Evolutionary conservation across 768 basidiomycete species (phyloP).

Genomic region (Pleurotus sapidus): DNA sequence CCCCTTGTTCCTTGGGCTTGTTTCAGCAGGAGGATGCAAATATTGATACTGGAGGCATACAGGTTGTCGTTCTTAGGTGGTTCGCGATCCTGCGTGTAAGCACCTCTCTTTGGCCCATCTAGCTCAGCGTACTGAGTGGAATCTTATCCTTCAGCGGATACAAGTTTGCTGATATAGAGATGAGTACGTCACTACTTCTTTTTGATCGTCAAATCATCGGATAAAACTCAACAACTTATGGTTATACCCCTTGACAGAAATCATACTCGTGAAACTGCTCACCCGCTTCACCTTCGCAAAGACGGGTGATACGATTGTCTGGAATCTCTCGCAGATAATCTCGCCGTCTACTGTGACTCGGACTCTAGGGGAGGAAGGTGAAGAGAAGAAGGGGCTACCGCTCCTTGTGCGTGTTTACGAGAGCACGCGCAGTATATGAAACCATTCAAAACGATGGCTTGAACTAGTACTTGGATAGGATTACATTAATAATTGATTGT

Average conservation of each 20-base stretch:
- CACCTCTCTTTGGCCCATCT: conserved; percentile 3
- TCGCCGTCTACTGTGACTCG: conserved; percentile 34
- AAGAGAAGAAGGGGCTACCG: conserved; percentile 36
- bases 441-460: too few relatives aligned
- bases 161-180: conserved; percentile 54
- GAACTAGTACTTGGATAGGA: too few relatives aligned
- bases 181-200: conserved; percentile 49
- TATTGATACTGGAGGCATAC: not conserved
- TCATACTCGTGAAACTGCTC: conserved; percentile 35
- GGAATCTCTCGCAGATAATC: conserved; percentile 48
- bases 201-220: not conserved
- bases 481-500: too few relatives aligned
- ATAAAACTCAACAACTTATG: too few relatives aligned
- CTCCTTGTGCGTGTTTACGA: conserved; percentile 19
- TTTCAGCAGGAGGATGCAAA: not conserved
- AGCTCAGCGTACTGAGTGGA: not conserved
- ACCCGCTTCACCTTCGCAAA: conserved; percentile 30
- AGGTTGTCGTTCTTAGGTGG: conserved; percentile 61
- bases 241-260: conserved; percentile 23
- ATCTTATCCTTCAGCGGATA: conserved; percentile 33
- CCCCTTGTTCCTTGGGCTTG: not conserved
- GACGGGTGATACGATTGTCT: conserved; percentile 36
- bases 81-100: conserved; percentile 50
- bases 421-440: too few relatives aligned
- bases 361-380: conserved; percentile 7